These are phyloP conservation scores for Ascochyta clinopodiicola DNA, from an alignment of 2,329 filamentous ascomycete species.

Conservation along the genomic window DNA sequence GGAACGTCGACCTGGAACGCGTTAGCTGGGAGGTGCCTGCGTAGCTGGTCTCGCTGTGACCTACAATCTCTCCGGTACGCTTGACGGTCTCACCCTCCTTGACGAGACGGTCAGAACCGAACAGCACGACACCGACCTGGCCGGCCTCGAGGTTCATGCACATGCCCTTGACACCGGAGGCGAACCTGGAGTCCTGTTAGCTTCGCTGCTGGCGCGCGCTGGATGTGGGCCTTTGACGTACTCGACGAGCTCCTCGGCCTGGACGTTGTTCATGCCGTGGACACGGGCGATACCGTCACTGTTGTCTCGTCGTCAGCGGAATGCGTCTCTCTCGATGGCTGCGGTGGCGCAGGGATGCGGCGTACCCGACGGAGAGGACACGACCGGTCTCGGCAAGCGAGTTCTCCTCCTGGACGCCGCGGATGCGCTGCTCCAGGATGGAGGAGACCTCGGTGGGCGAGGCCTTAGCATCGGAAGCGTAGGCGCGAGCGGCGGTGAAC, in stretches of 20 bases:
- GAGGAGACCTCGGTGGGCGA: slow-evolving; percentile 97
- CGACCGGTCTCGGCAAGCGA: slow-evolving; percentile 97
- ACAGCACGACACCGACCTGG: slow-evolving; percentile 99
- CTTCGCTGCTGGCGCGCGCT: slow-evolving; percentile 20
- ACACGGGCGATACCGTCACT: slow-evolving; percentile 99
- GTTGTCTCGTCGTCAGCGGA: slow-evolving; percentile 46
- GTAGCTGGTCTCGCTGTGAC: slow-evolving; percentile 48
- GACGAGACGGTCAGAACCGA: slow-evolving; percentile 99
- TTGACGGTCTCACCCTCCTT: slow-evolving; percentile 99
- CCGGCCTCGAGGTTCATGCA: slow-evolving; percentile 99
- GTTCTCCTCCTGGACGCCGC: slow-evolving; percentile 96
- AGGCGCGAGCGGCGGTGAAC: slow-evolving; percentile 79
- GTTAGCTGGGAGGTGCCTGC: slow-evolving; percentile 26
- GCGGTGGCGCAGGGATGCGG: slow-evolving; percentile 49
- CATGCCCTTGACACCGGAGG: slow-evolving; percentile 99
- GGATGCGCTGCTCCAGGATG: slow-evolving; percentile 98
- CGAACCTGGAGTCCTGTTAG: slow-evolving; percentile 72
- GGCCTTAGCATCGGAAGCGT: slow-evolving; percentile 93
- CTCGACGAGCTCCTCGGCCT: slow-evolving; percentile 99
- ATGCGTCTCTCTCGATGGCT: slow-evolving; percentile 28
- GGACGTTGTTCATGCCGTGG: slow-evolving; percentile 99
- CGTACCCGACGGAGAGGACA: slow-evolving; percentile 98
- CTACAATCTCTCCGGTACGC: slow-evolving; percentile 98
- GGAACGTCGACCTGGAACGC: slow-evolving; percentile 84
- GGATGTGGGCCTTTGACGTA: slow-evolving; percentile 62